A percentile compares a stretch with the other conserved stretches of the same genome.
Evolutionary conservation across 2,329 filamentous ascomycete species (phyloP).

Genomic region (Sporothrix phasma): DNA sequence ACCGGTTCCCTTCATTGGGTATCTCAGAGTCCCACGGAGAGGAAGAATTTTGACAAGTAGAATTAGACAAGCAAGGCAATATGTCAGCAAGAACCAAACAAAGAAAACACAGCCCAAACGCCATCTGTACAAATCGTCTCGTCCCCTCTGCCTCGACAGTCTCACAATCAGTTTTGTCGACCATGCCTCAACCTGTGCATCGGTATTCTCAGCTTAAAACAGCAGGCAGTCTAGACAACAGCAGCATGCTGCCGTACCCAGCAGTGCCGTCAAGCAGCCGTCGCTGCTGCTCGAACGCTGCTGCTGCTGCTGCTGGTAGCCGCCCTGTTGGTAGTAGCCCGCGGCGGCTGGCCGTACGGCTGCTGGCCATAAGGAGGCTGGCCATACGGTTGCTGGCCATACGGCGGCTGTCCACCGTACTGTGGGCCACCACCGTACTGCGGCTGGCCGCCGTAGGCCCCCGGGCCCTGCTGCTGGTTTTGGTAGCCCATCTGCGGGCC

Average conservation of each 20-base stretch:
- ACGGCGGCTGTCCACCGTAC: slow-evolving; percentile 27
- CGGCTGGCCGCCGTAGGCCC: slow-evolving; percentile 26
- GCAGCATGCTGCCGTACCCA: slow-evolving; percentile 46
- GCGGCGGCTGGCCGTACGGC: slow-evolving; percentile 25
- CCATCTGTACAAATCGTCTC: neutral
- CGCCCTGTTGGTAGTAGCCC: slow-evolving; percentile 23
- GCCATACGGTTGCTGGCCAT: slow-evolving; percentile 22
- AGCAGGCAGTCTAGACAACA: slow-evolving; percentile 46
- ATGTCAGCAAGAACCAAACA: neutral
- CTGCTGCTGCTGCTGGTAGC: slow-evolving; percentile 26
- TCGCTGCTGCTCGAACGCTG: slow-evolving; percentile 11
- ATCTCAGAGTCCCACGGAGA: neutral
- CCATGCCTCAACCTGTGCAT: no score
- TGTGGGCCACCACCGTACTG: slow-evolving; percentile 26
- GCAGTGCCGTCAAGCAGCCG: slow-evolving; percentile 34
- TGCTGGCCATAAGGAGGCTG: slow-evolving; percentile 24
- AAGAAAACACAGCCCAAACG: neutral
- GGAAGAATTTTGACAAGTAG: neutral
- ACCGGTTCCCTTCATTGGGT: neutral
- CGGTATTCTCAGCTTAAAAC: no score
- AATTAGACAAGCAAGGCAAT: neutral
- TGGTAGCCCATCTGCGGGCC: slow-evolving; percentile 37
- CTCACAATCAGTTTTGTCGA: neutral
- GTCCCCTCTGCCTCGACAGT: neutral
- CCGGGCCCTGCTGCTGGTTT: slow-evolving; percentile 28